Base-by-base conservation (phyloP, 495 filamentous ascomycete species). In the Neurospora hispaniola region DNA sequence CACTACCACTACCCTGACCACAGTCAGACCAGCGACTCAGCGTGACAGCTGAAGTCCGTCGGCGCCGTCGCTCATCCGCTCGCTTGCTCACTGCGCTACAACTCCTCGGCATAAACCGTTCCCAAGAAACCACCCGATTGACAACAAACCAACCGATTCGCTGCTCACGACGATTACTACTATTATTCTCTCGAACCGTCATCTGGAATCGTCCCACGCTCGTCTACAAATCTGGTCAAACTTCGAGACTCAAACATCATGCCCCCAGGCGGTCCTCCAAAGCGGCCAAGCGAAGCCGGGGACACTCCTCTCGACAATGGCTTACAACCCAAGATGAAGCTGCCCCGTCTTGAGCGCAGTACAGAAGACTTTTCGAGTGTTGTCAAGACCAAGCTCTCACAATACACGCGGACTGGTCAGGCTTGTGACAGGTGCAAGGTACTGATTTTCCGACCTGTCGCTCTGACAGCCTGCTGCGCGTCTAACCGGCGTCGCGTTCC, bases 401-500 rank as follows among this genome's bases (percentile, higher is more conserved):
- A 85, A 23, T 90, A 89, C 70, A 89, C 87, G 23, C 86, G 93
- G 20, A 96, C 92, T 0, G 92, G 92, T 4, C 93, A 96, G 79
- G 94, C 94, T 5, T 97, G 94, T 85, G 94, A 97, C 78, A 87
- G 94, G 69, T 97, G 94, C 85, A 94, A 94, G 86, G 93, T 94
- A 83, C 73, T 86, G 81, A 69, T 71, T 27, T 70, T 70, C 71
- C 70, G 31, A n/a, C 71, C 75, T 66, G 27, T 66, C 27, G 54
- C 54, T 38, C 27, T 66, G 54, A 35, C 54, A 66, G 54, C 3
- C 54, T 62, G 54, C 54, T 62, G 54, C 54, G 35, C 46, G 27
- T 4, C 70, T 12, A 18, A 35, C 71, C 43, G 43, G 16, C 44
- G 66, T 39, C 44, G 44, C 54, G 54, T 66, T 66, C 27, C 27